Evolutionary conservation across 2,329 filamentous ascomycete species (phyloP).

Genomic region (Ilyonectria robusta): DNA sequence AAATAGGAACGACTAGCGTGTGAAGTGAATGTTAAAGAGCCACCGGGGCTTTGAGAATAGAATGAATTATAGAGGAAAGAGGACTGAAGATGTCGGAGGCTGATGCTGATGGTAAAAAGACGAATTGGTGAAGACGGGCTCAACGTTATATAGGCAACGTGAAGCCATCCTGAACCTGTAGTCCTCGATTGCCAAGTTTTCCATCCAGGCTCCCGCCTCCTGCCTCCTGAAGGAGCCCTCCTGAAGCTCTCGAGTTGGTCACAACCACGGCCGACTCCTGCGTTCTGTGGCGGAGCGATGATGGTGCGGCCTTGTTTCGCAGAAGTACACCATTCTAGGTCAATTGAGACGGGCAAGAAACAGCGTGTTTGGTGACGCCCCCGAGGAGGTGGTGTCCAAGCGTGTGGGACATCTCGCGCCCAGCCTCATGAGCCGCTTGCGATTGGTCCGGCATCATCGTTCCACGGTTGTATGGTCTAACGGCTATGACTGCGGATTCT

Average conservation of each 20-base stretch:
- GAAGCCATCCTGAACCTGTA: neutral
- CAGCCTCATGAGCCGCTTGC: conserved; percentile 33
- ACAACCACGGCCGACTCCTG: neutral
- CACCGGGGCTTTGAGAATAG: conserved; percentile 25
- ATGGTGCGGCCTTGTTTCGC: conserved; percentile 27
- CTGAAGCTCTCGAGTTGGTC: neutral
- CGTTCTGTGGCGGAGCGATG: conserved; percentile 22
- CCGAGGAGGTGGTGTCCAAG: conserved; percentile 4
- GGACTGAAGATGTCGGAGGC: conserved; percentile 4
- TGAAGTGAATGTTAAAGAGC: conserved; percentile 19
- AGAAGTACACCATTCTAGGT: conserved; percentile 16
- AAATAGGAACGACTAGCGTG: conserved; percentile 28
- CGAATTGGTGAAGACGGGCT: neutral
- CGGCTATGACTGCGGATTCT: conserved; percentile 43
- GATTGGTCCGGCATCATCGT: conserved; percentile 31
- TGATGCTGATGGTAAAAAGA: conserved; percentile 14
- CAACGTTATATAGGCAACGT: conserved; percentile 22
- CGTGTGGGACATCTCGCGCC: neutral
- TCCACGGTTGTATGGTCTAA: conserved; percentile 39
- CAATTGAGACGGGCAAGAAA: conserved; percentile 24
- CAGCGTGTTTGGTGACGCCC: neutral
- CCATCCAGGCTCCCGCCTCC: neutral
- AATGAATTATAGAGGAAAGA: conserved; percentile 14
- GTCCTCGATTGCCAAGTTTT: neutral
- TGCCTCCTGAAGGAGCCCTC: neutral